A percentile compares a stretch with the other conserved stretches of the same genome.
Conservation (phyloP, 495 filamentous ascomycete species). For the Aspergillus bertholletiae region DNA sequence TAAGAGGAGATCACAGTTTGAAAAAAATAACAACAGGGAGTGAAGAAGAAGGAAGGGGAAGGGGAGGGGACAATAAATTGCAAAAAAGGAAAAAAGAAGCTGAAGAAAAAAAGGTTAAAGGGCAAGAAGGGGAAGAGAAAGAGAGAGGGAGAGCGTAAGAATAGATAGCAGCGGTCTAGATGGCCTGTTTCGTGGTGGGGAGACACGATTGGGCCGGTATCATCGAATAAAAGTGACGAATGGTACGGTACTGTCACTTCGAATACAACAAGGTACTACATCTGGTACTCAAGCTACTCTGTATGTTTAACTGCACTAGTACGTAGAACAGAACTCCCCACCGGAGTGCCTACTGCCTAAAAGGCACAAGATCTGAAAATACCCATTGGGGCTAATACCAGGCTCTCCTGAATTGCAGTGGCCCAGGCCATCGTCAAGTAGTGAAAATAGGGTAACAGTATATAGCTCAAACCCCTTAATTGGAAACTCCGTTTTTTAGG, state of each 20-base stretch:
- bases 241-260: background rate
- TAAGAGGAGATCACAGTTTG: background rate
- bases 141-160: background rate
- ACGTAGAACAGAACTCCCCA: too few species aligned
- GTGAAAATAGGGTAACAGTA: too few species aligned
- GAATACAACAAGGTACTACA: background rate
- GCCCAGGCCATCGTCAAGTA: too few species aligned
- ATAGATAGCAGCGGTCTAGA: constrained; percentile 17
- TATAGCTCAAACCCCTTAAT: too few species aligned
- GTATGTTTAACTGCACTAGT: too few species aligned
- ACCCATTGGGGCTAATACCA: too few species aligned
- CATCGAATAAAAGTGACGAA: background rate
- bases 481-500: too few species aligned
- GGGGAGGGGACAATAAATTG: too few species aligned
- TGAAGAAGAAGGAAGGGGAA: constrained; percentile 7
- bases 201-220: constrained; percentile 1
- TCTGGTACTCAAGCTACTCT: too few species aligned
- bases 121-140: constrained; percentile 1
- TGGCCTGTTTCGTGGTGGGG: constrained; percentile 14
- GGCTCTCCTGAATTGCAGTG: too few species aligned
- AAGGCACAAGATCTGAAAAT: too few species aligned
- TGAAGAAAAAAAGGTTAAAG: constrained; percentile 1
- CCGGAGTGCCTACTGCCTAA: too few species aligned
- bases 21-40: constrained; percentile 9
- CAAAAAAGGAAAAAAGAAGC: constrained; percentile 2